Percentiles rank a stretch among this genome's conserved stretches.
phyloP scores from a whole-genome alignment of 2,329 filamentous ascomycete species.

The Cladophialophora psammophila region DNA sequence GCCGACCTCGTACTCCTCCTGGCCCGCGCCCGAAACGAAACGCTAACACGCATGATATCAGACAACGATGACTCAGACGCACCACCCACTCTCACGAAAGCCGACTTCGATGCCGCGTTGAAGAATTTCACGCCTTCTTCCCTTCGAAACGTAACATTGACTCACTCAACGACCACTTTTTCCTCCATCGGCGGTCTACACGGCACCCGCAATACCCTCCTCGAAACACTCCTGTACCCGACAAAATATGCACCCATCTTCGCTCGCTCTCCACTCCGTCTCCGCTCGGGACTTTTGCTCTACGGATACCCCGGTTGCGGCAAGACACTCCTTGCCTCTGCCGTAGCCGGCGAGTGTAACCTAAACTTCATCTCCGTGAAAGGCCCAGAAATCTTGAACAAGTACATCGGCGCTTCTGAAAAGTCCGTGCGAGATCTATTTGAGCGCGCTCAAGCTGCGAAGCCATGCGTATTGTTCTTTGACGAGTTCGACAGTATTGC shows the following conservation, averaged over 20 bases:
- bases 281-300: constrained; percentile 88
- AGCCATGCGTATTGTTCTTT: constrained; percentile 95
- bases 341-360: constrained; percentile 96
- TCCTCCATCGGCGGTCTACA: constrained; percentile 87
- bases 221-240: constrained; percentile 95
- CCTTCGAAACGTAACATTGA: constrained; percentile 89
- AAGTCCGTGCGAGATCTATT: constrained; percentile 96
- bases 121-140: constrained; percentile 95
- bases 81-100: constrained; percentile 69
- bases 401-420: constrained; percentile 97
- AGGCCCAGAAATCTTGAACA: constrained; percentile 97
- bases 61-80: constrained; percentile 51
- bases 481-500: constrained; percentile 99
- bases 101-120: constrained; percentile 83
- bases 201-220: constrained; percentile 84
- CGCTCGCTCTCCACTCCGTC: constrained; percentile 89
- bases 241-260: constrained; percentile 99
- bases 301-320: constrained; percentile 97
- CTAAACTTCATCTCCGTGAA: constrained; percentile 99
- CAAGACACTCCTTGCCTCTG: constrained; percentile 93
- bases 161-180: constrained; percentile 91
- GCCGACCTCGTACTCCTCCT: constrained; percentile 88
- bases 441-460: constrained; percentile 86
- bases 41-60: constrained; percentile 77
- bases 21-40: constrained; percentile 86